phyloP scores from a whole-genome alignment of 139 green algal genomes.

The Choricystis sp. region DNA sequence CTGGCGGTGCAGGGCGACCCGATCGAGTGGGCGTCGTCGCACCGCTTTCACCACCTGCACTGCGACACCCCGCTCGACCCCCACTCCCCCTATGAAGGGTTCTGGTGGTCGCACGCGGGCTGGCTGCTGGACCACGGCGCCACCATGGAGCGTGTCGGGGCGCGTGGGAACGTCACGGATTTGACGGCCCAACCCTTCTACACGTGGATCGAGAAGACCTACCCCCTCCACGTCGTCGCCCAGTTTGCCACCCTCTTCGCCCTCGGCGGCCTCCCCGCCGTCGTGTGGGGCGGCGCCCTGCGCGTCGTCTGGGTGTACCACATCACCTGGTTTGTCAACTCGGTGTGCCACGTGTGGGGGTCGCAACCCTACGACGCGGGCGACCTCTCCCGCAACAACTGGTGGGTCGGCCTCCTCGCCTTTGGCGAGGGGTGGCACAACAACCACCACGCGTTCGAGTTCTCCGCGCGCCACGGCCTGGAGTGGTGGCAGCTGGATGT shows the following conservation, averaged over 20 bases:
- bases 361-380: conserved; percentile 74
- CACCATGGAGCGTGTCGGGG: conserved; percentile 51
- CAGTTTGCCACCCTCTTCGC: conserved; percentile 61
- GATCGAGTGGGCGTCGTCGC: conserved; percentile 77
- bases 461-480: conserved; percentile 65
- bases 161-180: conserved; percentile 69
- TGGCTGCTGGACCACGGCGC: conserved; percentile 92
- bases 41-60: conserved; percentile 92
- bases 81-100: conserved; percentile 95
- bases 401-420: conserved; percentile 69
- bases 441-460: conserved; percentile 90
- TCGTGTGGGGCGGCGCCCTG: conserved; percentile 90
- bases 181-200: conserved; percentile 86
- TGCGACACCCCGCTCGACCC: conserved; percentile 93
- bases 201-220: conserved; percentile 64
- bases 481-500: conserved; percentile 68
- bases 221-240: conserved; percentile 67
- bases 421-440: conserved; percentile 96
- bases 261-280: conserved; percentile 64
- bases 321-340: conserved; percentile 99
- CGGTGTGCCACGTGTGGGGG: conserved; percentile 85
- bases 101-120: conserved; percentile 94
- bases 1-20: conserved; percentile 79
- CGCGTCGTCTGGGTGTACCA: conserved; percentile 89
- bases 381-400: conserved; percentile 67